Conservation (phyloP, 768 basidiomycete genomes). For the Naganishia antarctica region DNA sequence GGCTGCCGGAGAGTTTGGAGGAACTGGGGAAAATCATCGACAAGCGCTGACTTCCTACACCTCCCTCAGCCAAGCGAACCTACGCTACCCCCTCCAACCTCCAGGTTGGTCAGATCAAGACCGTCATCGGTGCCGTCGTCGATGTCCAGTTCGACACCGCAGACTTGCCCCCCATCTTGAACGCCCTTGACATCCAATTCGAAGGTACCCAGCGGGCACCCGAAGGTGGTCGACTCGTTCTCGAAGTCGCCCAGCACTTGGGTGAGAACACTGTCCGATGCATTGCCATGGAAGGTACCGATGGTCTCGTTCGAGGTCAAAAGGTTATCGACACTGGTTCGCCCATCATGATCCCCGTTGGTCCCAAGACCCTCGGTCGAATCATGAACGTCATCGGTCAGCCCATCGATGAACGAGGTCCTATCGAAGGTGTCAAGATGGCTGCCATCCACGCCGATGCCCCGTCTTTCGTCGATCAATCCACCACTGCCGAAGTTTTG, state of each 20-base stretch:
- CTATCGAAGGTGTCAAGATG: slow-evolving; percentile 90
- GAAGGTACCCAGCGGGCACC: slow-evolving; percentile 55
- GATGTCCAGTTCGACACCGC: slow-evolving; percentile 98
- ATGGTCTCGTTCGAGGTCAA: slow-evolving; percentile 98
- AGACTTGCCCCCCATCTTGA: slow-evolving; percentile 92
- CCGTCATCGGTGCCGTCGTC: slow-evolving; percentile 99
- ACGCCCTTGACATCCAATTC: slow-evolving; percentile 90
- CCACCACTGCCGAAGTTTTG: slow-evolving; percentile 95
- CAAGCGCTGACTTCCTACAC: background rate
- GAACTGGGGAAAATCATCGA: background rate
- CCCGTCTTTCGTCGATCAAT: slow-evolving; percentile 95
- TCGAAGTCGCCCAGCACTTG: slow-evolving; percentile 96
- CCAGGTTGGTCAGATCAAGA: slow-evolving; percentile 77
- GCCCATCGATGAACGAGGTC: slow-evolving; percentile 98
- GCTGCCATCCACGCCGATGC: slow-evolving; percentile 95
- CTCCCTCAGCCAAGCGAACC: slow-evolving; percentile 54
- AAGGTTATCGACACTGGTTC: slow-evolving; percentile 94
- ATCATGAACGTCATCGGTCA: slow-evolving; percentile 99
- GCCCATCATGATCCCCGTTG: slow-evolving; percentile 95
- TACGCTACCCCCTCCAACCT: slow-evolving; percentile 86
- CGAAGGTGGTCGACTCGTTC: slow-evolving; percentile 91
- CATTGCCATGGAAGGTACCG: slow-evolving; percentile 99
- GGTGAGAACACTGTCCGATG: slow-evolving; percentile 99
- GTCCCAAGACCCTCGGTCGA: slow-evolving; percentile 86
- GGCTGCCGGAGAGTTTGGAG: too few relatives aligned